Percentiles rank a stretch among this genome's conserved stretches.
These are phyloP conservation scores for Massariosphaeria phaeospora DNA, from an alignment of 495 filamentous ascomycete genomes.

Conservation along the genomic window DNA sequence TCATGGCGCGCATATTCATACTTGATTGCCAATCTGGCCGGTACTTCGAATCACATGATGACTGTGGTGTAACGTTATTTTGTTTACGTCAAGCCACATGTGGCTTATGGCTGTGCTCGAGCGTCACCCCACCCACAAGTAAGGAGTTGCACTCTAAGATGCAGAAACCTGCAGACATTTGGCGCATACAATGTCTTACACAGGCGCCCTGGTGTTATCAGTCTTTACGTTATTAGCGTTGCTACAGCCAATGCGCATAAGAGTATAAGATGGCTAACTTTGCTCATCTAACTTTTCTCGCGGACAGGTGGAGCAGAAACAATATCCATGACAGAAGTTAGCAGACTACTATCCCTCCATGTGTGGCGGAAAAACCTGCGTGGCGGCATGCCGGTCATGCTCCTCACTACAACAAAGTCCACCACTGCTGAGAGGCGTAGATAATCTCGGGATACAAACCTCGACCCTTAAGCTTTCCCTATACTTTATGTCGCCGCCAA, in stretches of 20 bases:
- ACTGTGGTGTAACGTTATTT: background rate
- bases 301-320: conserved; percentile 1
- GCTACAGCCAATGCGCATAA: background rate
- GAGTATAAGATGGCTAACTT: conserved; percentile 4
- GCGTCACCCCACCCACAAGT: background rate
- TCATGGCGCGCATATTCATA: conserved; percentile 12
- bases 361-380: too few relatives aligned
- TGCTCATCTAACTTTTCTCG: conserved; percentile 1
- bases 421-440: too few relatives aligned
- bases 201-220: conserved; percentile 4
- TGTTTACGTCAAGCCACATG: conserved; percentile 7
- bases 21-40: conserved; percentile 10
- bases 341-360: too few relatives aligned
- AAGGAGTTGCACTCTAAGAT: conserved; percentile 5
- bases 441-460: too few relatives aligned
- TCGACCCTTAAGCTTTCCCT: too few relatives aligned
- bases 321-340: conserved; percentile 1
- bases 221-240: conserved; percentile 4
- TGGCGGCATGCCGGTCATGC: too few relatives aligned
- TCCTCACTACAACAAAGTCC: too few relatives aligned
- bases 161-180: conserved; percentile 3
- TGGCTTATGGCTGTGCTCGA: conserved; percentile 3
- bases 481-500: too few relatives aligned
- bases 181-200: conserved; percentile 3
- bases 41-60: conserved; percentile 12